Percentiles rank a stretch among this genome's conserved stretches.
phyloP scores from a whole-genome alignment of 345 rosid genomes.

The Citrus australasica region DNA sequence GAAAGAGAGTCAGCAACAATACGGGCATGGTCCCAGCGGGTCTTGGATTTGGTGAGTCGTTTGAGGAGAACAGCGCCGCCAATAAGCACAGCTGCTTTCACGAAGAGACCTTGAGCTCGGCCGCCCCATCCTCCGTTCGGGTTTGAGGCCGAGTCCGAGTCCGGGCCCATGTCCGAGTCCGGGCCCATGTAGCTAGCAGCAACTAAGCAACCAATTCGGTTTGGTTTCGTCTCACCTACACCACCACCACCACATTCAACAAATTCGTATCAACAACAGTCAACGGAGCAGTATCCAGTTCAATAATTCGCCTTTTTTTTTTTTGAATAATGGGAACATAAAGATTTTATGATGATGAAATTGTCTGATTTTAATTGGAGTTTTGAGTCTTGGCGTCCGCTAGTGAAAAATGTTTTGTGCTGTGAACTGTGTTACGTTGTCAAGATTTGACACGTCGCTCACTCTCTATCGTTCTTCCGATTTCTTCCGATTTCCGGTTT shows the following conservation, averaged over 20 bases:
- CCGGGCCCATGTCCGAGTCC: constrained; percentile 32
- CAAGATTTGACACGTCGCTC: background rate
- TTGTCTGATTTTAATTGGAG: background rate
- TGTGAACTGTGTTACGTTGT: background rate
- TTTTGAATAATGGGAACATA: too few species aligned
- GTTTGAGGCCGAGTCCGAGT: constrained; percentile 35
- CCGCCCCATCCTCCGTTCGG: constrained; percentile 59
- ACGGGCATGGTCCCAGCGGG: constrained; percentile 88
- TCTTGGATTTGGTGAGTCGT: constrained; percentile 85
- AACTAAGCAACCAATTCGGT: background rate
- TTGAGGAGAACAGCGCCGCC: constrained; percentile 81
- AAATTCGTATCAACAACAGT: background rate
- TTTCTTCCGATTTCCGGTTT: background rate
- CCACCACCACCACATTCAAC: constrained; percentile 6
- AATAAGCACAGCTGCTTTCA: constrained; percentile 65
- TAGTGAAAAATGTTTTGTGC: background rate
- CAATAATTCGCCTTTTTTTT: background rate
- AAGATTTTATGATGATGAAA: too few species aligned
- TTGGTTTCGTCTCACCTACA: too few species aligned
- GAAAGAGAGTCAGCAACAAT: constrained; percentile 71
- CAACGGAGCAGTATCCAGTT: background rate
- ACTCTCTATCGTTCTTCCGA: background rate
- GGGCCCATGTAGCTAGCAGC: constrained; percentile 15
- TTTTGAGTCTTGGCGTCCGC: background rate
- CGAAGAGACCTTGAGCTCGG: constrained; percentile 59